A percentile compares a stretch with the other conserved stretches of the same genome.
Evolutionary conservation across 78 protist species (phyloP).

Genomic region (Dictyostelium capitatum): DNA sequence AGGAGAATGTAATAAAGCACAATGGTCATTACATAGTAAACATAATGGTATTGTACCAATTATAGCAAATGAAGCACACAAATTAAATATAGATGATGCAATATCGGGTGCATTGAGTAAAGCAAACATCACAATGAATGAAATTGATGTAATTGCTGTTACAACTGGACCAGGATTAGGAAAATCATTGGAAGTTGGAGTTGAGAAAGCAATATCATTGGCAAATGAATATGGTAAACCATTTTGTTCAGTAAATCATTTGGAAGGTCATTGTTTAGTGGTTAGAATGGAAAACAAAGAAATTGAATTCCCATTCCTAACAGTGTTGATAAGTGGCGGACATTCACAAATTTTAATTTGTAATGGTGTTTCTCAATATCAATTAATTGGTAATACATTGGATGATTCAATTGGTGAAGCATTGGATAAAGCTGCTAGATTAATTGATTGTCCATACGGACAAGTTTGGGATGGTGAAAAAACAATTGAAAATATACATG

Average conservation of each 20-base stretch:
- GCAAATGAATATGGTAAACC: slow-evolving; percentile 13
- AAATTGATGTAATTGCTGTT: slow-evolving; percentile 85
- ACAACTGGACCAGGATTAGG: slow-evolving; percentile 89
- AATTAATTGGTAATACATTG: slow-evolving; percentile 83
- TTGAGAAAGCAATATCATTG: slow-evolving; percentile 30
- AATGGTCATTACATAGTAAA: slow-evolving; percentile 60
- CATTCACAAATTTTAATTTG: slow-evolving; percentile 86
- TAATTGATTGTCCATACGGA: slow-evolving; percentile 42
- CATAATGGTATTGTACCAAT: slow-evolving; percentile 86
- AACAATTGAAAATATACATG: slow-evolving; percentile 37
- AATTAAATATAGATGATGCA: slow-evolving; percentile 14
- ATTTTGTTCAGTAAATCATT: slow-evolving; percentile 83
- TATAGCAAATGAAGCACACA: slow-evolving; percentile 70
- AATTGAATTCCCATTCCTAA: slow-evolving; percentile 83
- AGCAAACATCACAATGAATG: not conserved
- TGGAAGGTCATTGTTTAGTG: slow-evolving; percentile 85
- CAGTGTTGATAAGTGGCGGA: slow-evolving; percentile 87
- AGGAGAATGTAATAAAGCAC: slow-evolving; percentile 44
- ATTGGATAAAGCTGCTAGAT: slow-evolving; percentile 85
- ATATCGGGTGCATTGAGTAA: slow-evolving; percentile 32
- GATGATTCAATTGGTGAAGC: slow-evolving; percentile 95
- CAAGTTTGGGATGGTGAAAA: slow-evolving; percentile 45
- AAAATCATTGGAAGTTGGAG: slow-evolving; percentile 78
- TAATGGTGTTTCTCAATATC: slow-evolving; percentile 69
- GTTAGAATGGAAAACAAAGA: slow-evolving; percentile 37